These are phyloP conservation scores for Centaurea solstitialis DNA, from an alignment of 129 eudicot species.

Conservation along the genomic window DNA sequence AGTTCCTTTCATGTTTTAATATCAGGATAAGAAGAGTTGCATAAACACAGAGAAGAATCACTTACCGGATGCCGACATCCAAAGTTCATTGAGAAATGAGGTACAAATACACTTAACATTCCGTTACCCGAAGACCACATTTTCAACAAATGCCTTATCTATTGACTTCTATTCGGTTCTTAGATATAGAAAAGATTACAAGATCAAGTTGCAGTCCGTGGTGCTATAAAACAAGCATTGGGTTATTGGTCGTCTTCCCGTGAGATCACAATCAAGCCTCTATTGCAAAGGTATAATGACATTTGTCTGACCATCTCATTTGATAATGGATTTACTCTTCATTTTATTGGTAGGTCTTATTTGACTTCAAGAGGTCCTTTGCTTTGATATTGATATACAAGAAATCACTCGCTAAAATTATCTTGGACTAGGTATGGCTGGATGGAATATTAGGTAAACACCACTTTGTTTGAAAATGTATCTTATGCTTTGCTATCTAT, in stretches of 20 bases:
- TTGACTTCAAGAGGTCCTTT: too few relatives aligned
- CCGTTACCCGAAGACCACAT: background rate
- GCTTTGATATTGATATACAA: too few relatives aligned
- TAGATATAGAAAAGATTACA: slow-evolving; percentile 88
- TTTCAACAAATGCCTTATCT: background rate
- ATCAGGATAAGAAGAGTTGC: slow-evolving; percentile 46
- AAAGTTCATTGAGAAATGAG: slow-evolving; percentile 78
- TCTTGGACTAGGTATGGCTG: too few relatives aligned
- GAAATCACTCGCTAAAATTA: too few relatives aligned
- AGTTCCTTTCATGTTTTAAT: background rate
- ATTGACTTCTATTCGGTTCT: background rate
- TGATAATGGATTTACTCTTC: too few relatives aligned
- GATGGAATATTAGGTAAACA: too few relatives aligned
- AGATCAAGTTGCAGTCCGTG: slow-evolving; percentile 74
- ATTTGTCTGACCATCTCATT: too few relatives aligned
- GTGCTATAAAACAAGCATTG: slow-evolving; percentile 81
- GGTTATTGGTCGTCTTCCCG: slow-evolving; percentile 59
- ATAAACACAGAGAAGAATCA: slow-evolving; percentile 34
- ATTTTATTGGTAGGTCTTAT: too few relatives aligned
- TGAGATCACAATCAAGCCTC: slow-evolving; percentile 42
- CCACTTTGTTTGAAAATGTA: too few relatives aligned
- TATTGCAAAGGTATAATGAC: slow-evolving; percentile 86
- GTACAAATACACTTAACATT: slow-evolving; percentile 28
- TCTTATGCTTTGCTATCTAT: too few relatives aligned
- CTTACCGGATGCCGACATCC: slow-evolving; percentile 48